Percentiles rank a stretch among this genome's conserved stretches.
phyloP scores from a whole-genome alignment of 2,329 filamentous ascomycete genomes.

The Epichloe amarillans region DNA sequence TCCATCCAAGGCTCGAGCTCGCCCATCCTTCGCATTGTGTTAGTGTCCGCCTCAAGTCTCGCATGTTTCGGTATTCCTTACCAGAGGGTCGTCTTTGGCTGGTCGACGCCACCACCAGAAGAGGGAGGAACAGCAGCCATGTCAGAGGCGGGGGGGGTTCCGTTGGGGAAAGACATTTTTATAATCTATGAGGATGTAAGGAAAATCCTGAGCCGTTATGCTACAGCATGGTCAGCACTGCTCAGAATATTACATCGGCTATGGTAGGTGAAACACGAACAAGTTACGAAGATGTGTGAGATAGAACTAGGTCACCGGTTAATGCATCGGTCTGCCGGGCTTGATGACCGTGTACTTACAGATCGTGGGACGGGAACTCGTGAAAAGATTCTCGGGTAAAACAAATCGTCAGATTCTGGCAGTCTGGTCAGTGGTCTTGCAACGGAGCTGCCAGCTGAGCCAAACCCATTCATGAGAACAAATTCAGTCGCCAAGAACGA shows the following conservation, averaged over 20 bases:
- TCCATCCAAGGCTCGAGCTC: constrained; percentile 99
- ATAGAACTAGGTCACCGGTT: background rate
- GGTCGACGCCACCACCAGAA: constrained; percentile 26
- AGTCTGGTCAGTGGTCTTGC: background rate
- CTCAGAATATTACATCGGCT: background rate
- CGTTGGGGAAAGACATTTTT: constrained; percentile 25
- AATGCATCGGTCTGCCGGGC: background rate
- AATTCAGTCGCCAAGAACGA: background rate
- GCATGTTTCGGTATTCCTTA: constrained; percentile 13
- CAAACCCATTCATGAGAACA: background rate
- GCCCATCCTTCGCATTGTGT: constrained; percentile 63
- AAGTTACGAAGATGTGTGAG: background rate
- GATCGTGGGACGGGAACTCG: constrained; percentile 6
- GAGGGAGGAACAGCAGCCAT: constrained; percentile 22
- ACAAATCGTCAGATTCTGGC: constrained; percentile 13
- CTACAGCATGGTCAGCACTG: background rate
- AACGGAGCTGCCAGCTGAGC: background rate
- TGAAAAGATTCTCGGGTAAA: constrained; percentile 12
- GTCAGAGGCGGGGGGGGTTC: constrained; percentile 25
- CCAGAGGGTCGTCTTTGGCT: constrained; percentile 47
- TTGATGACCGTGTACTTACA: background rate
- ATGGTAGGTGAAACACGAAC: background rate
- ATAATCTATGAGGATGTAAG: background rate
- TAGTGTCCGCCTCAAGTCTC: constrained; percentile 4
- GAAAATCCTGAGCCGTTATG: background rate